Evolutionary conservation across 2,329 filamentous ascomycete species (phyloP), one percentile per base, ranked within the genome.

Genomic region (Periconia sp.): DNA sequence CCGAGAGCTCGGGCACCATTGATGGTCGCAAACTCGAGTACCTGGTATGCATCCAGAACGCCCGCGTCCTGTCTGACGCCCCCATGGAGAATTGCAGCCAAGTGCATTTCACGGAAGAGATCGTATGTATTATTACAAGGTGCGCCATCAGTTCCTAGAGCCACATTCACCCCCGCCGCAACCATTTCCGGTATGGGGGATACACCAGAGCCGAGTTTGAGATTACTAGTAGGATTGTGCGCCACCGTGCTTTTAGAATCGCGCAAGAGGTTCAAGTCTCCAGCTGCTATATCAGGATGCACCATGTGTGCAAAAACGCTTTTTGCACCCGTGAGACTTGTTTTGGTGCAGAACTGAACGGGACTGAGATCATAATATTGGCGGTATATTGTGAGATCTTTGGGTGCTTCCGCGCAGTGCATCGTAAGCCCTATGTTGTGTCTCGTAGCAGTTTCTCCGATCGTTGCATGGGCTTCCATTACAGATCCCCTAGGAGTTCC

Each of bases 401-500:
- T 70, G 3, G 75, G 69, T 15, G 70, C 75, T 60, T 80, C 77
- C 15, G 75, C 76, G 55, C 76, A 78, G 62, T 79, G 77, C 76
- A 79, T 79, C 2, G 77, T 81, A 30, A 81, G 57, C 0, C 77
- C 76, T 37, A 81, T 77, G 18, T 63, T 63, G 47, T 76, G 75
- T 15, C 67, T 59, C 6, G 55, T 57, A 31, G 75, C 78, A 13
- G 76, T 68, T 10, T 71, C 63, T 2, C 76, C 77, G 57, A 81
- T 77, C 42, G 73, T 70, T 8, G 65, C 60, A 58, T 78, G 76
- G 1, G 72, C 68, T 1, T 66, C 60, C 20, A 75, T 61, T 1
- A 73, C 60, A 9, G 74, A 75, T 56, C 79, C 79, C 49, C 79
- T 71, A 10, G 79, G 79, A 10, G 79, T 81, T 19, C 77, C 74